phyloP scores from a whole-genome alignment of 108 stramenopile genomes.

The Chaetoceros muelleri region DNA sequence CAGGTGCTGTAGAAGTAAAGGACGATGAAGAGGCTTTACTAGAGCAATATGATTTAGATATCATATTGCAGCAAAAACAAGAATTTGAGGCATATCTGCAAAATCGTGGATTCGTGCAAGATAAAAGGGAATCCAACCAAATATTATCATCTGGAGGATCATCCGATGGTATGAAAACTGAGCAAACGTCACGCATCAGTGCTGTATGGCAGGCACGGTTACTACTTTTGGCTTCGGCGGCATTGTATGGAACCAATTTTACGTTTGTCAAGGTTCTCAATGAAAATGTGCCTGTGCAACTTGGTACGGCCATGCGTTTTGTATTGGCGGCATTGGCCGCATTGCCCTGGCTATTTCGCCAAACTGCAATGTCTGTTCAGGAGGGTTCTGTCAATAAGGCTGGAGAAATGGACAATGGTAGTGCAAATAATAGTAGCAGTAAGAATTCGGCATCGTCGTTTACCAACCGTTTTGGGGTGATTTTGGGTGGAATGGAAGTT shows the following conservation, averaged over 20 bases:
- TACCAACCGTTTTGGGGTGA: constrained; percentile 24
- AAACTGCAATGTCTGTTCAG: constrained; percentile 7
- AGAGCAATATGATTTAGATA: too few species aligned
- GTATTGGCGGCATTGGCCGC: constrained; percentile 56
- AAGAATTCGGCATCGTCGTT: too few species aligned
- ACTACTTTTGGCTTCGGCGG: constrained; percentile 45
- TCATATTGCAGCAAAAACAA: too few species aligned
- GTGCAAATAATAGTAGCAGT: too few species aligned
- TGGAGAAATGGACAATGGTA: constrained; percentile 3
- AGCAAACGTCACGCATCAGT: neutral
- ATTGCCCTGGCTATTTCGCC: constrained; percentile 42
- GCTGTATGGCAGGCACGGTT: constrained; percentile 26
- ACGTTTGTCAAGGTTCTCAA: constrained; percentile 64
- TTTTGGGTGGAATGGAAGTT: constrained; percentile 73
- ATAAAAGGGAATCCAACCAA: too few species aligned
- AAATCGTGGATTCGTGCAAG: too few species aligned
- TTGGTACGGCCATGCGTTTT: constrained; percentile 58
- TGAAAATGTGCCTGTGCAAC: constrained; percentile 41
- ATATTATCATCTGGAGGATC: too few species aligned
- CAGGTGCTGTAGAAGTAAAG: too few species aligned
- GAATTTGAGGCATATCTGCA: too few species aligned
- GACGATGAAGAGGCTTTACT: too few species aligned
- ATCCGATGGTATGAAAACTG: too few species aligned
- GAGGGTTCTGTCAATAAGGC: neutral
- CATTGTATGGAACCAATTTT: constrained; percentile 82